Base-by-base conservation (phyloP, 2,329 filamentous ascomycete genomes). In the Dothistroma pini region DNA sequence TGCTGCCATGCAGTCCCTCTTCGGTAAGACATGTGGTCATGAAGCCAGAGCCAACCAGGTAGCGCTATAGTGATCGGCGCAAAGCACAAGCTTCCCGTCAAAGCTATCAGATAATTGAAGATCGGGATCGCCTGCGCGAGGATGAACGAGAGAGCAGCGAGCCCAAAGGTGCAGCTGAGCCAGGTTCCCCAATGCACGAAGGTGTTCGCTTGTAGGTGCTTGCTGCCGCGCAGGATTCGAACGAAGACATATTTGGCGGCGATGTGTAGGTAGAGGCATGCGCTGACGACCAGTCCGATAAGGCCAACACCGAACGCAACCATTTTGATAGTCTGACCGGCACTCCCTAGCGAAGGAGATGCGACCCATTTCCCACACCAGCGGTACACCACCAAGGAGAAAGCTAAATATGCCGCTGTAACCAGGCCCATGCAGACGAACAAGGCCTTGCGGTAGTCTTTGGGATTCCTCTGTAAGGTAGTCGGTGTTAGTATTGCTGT, bases 321-420 rank as follows among this genome's bases (percentile, higher is more conserved):
- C 70, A 84, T 86, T 75, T 88, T 87, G 65, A 88, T 76, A 0
- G 78, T 80, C 4, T 77, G 75, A 10, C 86, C 85, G 0, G 86
- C 86, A 41, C 80, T 84, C 16, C 85, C 85, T 0, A 88, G 79
- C 1, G 84, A 84, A 0, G 86, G 86, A 3, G 80, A 83, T 0
- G 85, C 83, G 4, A 88, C 84, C 81, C 82, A 88, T 62, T 83
- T 76, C 4, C 86, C 86, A 65, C 84, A 86, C 76, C 79, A 87
- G 50, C 78, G 77, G 73, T 88, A 88, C 4, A 87, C 82, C 2
- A 86, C 83, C 16, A 87, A 75, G 48, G 79, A 80, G 69, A 87
- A 85, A 34, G 80, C 79, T 11, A 86, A 76, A 68, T 88, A 88
- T 0, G 81, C 80, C 0, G 80, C 77, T 0, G 81, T 82, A 4